Evolutionary conservation across 441 rosid species (phyloP), one percentile per base, ranked within the genome.

Genomic region (Viola pubescens): DNA sequence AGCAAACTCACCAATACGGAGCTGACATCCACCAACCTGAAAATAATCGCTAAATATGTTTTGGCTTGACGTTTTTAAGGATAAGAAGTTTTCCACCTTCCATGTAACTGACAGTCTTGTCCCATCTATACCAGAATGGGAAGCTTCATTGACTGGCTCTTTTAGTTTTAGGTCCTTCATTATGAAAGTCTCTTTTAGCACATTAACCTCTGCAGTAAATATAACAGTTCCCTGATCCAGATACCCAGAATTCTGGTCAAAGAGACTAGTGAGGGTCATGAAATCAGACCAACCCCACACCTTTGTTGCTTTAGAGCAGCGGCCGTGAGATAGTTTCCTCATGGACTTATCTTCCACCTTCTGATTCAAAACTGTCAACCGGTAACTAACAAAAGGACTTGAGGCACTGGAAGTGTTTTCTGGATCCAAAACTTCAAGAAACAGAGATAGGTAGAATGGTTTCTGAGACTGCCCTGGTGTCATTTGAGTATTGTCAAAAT

Each of bases 221-320:
- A 81, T 64, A 68, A 83, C 91, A 39, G 87, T 67, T 62, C 82
- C 97, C 70, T 83, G 91, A 62, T 76, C 83, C 68, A 89, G 88
- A 77, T 79, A 89, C 34, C 97, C 97, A 47, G 85, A 84, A 79
- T 86, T 94, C 72, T 84, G 97, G 70, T 84, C 91, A 75, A 88
- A 88, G 60, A 88, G 81, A 72, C 84, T 82, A 3, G 96, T 81
- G 46, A 88, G 96, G 10, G 96, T 86, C 74, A 88, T 83, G 77
- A 88, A 88, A 59, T 86, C 94, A 69, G 86, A 85, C 96, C 94
- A 88, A 56, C 96, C 96, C 91, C 91, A 88, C 60, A 84, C 87
- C 67, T 84, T 84, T 61, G 94, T 88, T 63, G 91, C 91, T 80
- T 88, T 86, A 48, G 96, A 86, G 75, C 80, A 89, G 49, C 91